These are phyloP conservation scores for Tricholoma sp. DNA, from an alignment of 768 basidiomycete genomes.

Conservation along the genomic window DNA sequence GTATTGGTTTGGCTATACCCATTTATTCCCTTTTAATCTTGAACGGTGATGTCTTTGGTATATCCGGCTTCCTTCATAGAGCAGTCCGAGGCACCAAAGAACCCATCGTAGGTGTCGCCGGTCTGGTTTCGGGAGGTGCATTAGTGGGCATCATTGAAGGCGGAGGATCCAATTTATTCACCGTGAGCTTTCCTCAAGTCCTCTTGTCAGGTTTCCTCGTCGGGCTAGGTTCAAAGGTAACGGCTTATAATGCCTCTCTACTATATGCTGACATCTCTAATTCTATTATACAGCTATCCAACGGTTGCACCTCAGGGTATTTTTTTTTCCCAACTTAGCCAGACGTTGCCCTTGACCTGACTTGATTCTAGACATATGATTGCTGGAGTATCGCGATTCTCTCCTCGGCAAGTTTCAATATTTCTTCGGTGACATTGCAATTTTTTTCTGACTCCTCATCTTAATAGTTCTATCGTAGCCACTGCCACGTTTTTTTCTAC, in stretches of 20 bases:
- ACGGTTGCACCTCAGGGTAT: slow-evolving; percentile 66
- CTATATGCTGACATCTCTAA: background rate
- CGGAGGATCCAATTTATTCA: slow-evolving; percentile 20
- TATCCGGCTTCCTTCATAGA: slow-evolving; percentile 57
- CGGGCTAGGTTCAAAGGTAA: slow-evolving; percentile 54
- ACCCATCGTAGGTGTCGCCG: slow-evolving; percentile 34
- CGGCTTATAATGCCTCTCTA: background rate
- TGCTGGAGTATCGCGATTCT: slow-evolving; percentile 52
- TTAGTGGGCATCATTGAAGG: slow-evolving; percentile 37
- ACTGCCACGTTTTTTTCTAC: slow-evolving; percentile 49
- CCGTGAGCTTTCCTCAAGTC: slow-evolving; percentile 23
- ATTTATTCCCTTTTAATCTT: slow-evolving; percentile 47
- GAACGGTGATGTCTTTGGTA: slow-evolving; percentile 54
- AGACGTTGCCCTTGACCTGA: background rate
- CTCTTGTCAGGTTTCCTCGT: slow-evolving; percentile 50
- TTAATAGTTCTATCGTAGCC: slow-evolving; percentile 45
- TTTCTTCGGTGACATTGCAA: background rate
- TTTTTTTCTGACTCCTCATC: slow-evolving; percentile 7
- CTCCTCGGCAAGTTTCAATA: slow-evolving; percentile 36
- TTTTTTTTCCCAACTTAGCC: background rate
- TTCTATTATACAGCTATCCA: slow-evolving; percentile 35
- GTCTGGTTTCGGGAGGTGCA: slow-evolving; percentile 46
- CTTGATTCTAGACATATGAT: slow-evolving; percentile 52
- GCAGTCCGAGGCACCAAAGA: slow-evolving; percentile 41
- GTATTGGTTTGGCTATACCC: slow-evolving; percentile 45